Percentiles rank a stretch among this genome's conserved stretches.
These are phyloP conservation scores for Starmera dryadoides DNA, from an alignment of 805 yeast species.

Conservation along the genomic window DNA sequence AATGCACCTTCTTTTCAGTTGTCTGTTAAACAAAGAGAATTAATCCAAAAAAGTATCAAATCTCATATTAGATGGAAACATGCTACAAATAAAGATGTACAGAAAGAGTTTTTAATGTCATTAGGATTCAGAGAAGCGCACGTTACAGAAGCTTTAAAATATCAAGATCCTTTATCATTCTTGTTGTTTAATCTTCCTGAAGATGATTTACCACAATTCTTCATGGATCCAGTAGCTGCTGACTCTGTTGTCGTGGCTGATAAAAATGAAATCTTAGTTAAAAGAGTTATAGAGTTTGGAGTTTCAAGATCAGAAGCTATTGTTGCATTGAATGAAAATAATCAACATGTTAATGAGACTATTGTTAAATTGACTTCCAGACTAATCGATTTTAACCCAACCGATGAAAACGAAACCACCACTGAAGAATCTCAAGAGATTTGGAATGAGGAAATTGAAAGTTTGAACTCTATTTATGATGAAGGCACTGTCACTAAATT, in stretches of 20 bases:
- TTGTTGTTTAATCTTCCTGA: slow-evolving; percentile 86
- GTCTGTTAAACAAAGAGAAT: slow-evolving; percentile 51
- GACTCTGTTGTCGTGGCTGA: slow-evolving; percentile 41
- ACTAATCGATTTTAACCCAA: slow-evolving; percentile 18
- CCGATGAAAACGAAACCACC: slow-evolving; percentile 2
- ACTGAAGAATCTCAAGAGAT: slow-evolving; percentile 23
- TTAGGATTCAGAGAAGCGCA: slow-evolving; percentile 71
- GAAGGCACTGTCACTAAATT: slow-evolving; percentile 23
- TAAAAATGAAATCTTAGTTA: slow-evolving; percentile 45
- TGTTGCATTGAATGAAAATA: slow-evolving; percentile 33
- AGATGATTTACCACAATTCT: slow-evolving; percentile 75
- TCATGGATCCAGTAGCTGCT: slow-evolving; percentile 42
- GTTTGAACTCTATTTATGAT: slow-evolving; percentile 50
- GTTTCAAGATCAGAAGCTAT: slow-evolving; percentile 59
- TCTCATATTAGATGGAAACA: slow-evolving; percentile 48
- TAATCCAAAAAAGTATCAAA: slow-evolving; percentile 56
- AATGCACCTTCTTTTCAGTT: slow-evolving; percentile 62
- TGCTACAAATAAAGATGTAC: slow-evolving; percentile 5
- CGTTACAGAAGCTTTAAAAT: slow-evolving; percentile 61
- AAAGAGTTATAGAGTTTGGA: slow-evolving; percentile 60
- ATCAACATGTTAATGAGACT: slow-evolving; percentile 41
- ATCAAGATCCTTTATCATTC: slow-evolving; percentile 39
- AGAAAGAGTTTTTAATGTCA: slow-evolving; percentile 25
- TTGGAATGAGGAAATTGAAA: slow-evolving; percentile 76
- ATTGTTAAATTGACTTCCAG: slow-evolving; percentile 41